Percentiles rank a stretch among this genome's conserved stretches.
phyloP scores from a whole-genome alignment of 2,329 filamentous ascomycete species.

The Bipolaris sorokiniana region DNA sequence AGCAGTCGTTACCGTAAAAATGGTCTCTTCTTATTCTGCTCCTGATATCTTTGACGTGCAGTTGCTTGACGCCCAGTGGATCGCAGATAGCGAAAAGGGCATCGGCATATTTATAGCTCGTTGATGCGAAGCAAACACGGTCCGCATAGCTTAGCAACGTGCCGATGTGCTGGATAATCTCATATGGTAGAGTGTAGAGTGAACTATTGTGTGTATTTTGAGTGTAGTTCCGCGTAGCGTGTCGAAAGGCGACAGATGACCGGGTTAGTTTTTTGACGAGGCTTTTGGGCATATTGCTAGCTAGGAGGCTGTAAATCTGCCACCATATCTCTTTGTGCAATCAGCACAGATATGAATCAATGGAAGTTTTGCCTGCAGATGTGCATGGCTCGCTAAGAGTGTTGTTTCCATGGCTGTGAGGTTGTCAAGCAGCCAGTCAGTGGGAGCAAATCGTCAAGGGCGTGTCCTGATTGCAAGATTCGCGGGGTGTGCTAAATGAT shows the following conservation, averaged over 20 bases:
- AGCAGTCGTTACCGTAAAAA: not conserved
- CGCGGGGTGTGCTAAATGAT: not conserved
- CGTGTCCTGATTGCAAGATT: not conserved
- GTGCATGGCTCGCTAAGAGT: not conserved
- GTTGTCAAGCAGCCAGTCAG: not conserved
- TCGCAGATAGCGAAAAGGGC: not conserved
- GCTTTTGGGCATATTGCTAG: not conserved
- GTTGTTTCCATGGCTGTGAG: not conserved
- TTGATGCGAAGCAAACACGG: slow-evolving; percentile 1
- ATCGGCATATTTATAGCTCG: not conserved
- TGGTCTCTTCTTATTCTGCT: not conserved
- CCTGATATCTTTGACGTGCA: not conserved
- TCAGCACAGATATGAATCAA: not conserved
- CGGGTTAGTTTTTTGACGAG: not conserved
- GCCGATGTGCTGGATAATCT: not conserved
- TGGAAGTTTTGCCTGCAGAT: not conserved
- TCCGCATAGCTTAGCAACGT: not conserved
- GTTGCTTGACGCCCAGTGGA: not conserved
- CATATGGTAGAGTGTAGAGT: slow-evolving; percentile 4
- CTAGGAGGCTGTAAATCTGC: not conserved
- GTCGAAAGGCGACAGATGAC: not conserved
- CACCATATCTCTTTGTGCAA: not conserved
- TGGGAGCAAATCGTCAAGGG: too few relatives aligned
- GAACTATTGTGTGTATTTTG: not conserved
- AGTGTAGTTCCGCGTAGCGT: not conserved